phyloP scores from a whole-genome alignment of 2,329 filamentous ascomycete species.

The Colletotrichum euphorbiae region DNA sequence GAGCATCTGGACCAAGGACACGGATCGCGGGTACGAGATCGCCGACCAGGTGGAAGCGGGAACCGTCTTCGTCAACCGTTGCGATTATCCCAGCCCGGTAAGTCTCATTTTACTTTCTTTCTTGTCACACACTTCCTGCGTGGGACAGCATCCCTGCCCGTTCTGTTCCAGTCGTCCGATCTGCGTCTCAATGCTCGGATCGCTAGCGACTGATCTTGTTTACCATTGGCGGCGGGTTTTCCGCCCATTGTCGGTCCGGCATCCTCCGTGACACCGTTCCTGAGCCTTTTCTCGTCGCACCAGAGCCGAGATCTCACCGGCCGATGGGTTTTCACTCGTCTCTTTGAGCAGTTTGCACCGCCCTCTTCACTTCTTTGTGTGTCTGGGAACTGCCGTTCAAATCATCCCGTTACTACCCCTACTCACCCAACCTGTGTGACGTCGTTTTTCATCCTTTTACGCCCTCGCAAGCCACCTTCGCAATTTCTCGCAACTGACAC shows the following conservation, averaged over 20 bases:
- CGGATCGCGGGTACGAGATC: constrained; percentile 78
- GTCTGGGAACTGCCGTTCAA: background rate
- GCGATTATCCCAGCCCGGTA: constrained; percentile 92
- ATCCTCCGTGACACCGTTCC: constrained; percentile 7
- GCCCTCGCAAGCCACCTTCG: constrained; percentile 42
- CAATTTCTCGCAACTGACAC: constrained; percentile 24
- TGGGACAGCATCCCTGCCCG: no score
- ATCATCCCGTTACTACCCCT: background rate
- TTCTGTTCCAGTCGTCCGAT: constrained; percentile 1
- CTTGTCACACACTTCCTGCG: background rate
- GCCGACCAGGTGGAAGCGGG: constrained; percentile 88
- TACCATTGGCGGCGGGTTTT: constrained; percentile 4
- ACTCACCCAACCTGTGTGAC: constrained; percentile 1
- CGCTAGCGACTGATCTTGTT: constrained; percentile 20
- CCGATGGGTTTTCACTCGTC: no score
- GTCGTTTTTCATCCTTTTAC: constrained; percentile 13
- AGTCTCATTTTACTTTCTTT: constrained; percentile 51
- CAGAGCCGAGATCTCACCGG: background rate
- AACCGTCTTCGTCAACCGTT: constrained; percentile 95
- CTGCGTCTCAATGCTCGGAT: constrained; percentile 5
- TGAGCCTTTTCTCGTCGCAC: background rate
- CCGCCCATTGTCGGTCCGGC: constrained; percentile 1
- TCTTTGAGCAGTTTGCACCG: background rate
- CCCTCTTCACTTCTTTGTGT: background rate
- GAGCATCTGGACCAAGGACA: constrained; percentile 97